A percentile compares a stretch with the other conserved stretches of the same genome.
phyloP scores from a whole-genome alignment of 2,329 filamentous ascomycete species.

The Trichoderma guizhouense region DNA sequence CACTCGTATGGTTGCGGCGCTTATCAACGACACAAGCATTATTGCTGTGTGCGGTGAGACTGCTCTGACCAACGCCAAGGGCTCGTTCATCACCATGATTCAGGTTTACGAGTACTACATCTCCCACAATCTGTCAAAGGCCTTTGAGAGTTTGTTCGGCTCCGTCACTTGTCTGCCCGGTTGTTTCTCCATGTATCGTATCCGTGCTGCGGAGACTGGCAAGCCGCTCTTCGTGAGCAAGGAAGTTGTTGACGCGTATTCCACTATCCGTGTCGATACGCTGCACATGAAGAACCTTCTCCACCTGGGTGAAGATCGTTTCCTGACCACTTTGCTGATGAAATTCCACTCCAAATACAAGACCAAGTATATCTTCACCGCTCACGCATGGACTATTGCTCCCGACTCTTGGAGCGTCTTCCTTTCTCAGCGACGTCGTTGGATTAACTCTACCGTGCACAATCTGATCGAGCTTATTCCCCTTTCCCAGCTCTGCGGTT shows the following conservation, averaged over 20 bases:
- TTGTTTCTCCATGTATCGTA: slow-evolving; percentile 99
- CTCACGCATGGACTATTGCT: slow-evolving; percentile 95
- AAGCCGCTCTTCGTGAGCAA: slow-evolving; percentile 95
- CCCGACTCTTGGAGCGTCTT: slow-evolving; percentile 93
- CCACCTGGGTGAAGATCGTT: slow-evolving; percentile 96
- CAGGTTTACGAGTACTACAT: slow-evolving; percentile 99
- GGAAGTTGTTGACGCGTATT: slow-evolving; percentile 83
- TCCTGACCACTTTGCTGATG: slow-evolving; percentile 87
- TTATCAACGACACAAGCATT: slow-evolving; percentile 87
- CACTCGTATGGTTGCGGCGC: slow-evolving; percentile 86
- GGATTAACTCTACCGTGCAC: slow-evolving; percentile 99
- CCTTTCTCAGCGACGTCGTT: slow-evolving; percentile 95
- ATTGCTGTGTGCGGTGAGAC: slow-evolving; percentile 96
- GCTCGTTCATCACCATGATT: slow-evolving; percentile 96
- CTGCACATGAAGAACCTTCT: slow-evolving; percentile 98
- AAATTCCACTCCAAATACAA: slow-evolving; percentile 93
- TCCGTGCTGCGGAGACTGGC: slow-evolving; percentile 87
- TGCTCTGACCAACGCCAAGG: slow-evolving; percentile 85
- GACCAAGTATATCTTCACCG: slow-evolving; percentile 92
- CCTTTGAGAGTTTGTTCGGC: slow-evolving; percentile 94
- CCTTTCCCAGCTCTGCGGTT: slow-evolving; percentile 90
- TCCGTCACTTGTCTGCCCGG: slow-evolving; percentile 96
- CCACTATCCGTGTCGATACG: slow-evolving; percentile 93
- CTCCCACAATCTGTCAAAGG: slow-evolving; percentile 94
- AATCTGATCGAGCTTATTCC: slow-evolving; percentile 95